phyloP scores from a whole-genome alignment of 495 filamentous ascomycete species.

The Jackrogersella minutella region DNA sequence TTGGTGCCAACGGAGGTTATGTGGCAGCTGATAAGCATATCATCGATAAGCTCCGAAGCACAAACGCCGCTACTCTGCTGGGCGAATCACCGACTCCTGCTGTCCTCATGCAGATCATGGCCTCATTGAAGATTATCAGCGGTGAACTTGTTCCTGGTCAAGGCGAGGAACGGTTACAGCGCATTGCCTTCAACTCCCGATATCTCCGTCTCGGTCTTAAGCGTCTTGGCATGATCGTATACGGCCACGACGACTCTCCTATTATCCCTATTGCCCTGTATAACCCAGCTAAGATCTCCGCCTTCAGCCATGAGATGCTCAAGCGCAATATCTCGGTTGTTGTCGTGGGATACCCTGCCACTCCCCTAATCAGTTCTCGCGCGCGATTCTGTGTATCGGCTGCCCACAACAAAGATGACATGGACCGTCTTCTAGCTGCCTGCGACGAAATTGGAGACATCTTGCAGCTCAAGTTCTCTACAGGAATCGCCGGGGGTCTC shows the following conservation, averaged over 20 bases:
- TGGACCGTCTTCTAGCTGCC: conserved; percentile 87
- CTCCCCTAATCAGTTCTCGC: conserved; percentile 92
- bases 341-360: conserved; percentile 96
- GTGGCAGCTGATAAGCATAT: conserved; percentile 89
- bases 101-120: conserved; percentile 86
- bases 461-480: conserved; percentile 94
- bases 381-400: conserved; percentile 96
- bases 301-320: conserved; percentile 98
- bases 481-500: conserved; percentile 88
- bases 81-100: conserved; percentile 89
- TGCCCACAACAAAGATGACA: conserved; percentile 96
- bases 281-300: conserved; percentile 96
- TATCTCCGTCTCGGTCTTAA: conserved; percentile 97
- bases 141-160: conserved; percentile 89
- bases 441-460: conserved; percentile 94
- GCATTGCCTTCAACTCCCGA: conserved; percentile 97
- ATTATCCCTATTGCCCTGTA: conserved; percentile 95
- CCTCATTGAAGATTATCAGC: conserved; percentile 83
- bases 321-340: conserved; percentile 98
- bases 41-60: conserved; percentile 86
- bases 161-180: conserved; percentile 93
- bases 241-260: conserved; percentile 95
- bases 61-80: conserved; percentile 85
- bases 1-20: conserved; percentile 97
- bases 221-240: conserved; percentile 94